Evolutionary conservation across 2,329 filamentous ascomycete genomes (phyloP), one percentile per base, ranked within the genome.

Genomic region (Ascochyta clinopodiicola): DNA sequence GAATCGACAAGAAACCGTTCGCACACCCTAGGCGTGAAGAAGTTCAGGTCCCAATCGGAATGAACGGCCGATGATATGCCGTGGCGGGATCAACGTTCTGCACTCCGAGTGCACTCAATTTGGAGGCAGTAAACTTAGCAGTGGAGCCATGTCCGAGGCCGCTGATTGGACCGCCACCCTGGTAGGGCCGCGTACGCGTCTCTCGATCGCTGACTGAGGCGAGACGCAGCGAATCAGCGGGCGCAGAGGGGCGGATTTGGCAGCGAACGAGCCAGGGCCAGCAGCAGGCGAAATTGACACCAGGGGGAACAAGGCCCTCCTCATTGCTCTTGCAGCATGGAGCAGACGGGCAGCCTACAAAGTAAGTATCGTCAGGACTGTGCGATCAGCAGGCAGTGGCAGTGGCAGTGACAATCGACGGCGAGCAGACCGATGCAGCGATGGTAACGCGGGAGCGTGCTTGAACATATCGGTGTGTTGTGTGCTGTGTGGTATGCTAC

Each of bases 181-280:
- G 21, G 39, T 15, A 36, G 13, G 51, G 46, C 45, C 45, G 51
- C 51, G 51, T 55, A 49, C 44, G 44, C 51, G 39, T 22, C 25
- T 44, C 15, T 35, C 22, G 32, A 17, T 22, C 24, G 49, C 44
- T 52, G 49, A 44, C 37, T 55, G 50, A 56, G 49, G 39, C 39
- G 51, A 45, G n/a, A 50, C 31, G 1, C 38, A 40, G 44, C 55
- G 34, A 61, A 61, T 56, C 43, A 50, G 35, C 31, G 36, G 25
- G 27, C 34, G 44, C 32, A 25, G 17, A 34, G 19, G 5, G 40
- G 13, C 46, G 36, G 29, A 31, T 43, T 19, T 42, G 48, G 34
- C 47, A 50, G 58, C 58, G 49, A 59, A 55, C 47, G 13, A 56
- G 52, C 52, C 59, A 59, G 53, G 56, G 59, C 49, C 45, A 35